Conservation (phyloP, 352 stramenopile genomes). For the Phytophthora fragariaefolia region DNA sequence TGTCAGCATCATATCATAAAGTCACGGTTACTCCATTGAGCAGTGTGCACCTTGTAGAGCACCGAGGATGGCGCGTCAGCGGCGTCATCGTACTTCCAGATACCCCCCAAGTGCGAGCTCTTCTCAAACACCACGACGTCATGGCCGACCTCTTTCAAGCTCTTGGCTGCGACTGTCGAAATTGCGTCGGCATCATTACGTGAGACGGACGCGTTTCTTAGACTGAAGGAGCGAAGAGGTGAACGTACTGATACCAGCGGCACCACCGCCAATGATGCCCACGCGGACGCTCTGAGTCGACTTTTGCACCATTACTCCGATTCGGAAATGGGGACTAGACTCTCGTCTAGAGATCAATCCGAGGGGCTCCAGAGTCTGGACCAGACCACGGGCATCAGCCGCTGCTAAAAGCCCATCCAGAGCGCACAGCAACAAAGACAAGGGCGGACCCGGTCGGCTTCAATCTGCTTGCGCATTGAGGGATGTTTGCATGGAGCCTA, state of each 20-base stretch:
- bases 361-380: too few relatives aligned
- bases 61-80: conserved; percentile 48
- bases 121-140: conserved; percentile 75
- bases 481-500: conserved; percentile 3
- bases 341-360: too few relatives aligned
- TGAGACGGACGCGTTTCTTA: conserved; percentile 18
- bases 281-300: conserved; percentile 43
- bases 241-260: conserved; percentile 69
- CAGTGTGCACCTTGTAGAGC: conserved; percentile 61
- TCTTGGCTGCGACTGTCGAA: conserved; percentile 59
- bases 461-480: conserved; percentile 27
- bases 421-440: conserved; percentile 34
- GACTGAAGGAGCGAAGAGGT: neutral
- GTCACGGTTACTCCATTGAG: neutral
- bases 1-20: neutral
- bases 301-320: conserved; percentile 26
- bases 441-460: conserved; percentile 28
- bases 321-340: conserved; percentile 36
- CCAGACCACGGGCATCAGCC: too few relatives aligned
- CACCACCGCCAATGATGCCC: conserved; percentile 70
- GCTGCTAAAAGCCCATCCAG: conserved; percentile 17
- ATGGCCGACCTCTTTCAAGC: conserved; percentile 58
- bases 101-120: conserved; percentile 51
- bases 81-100: conserved; percentile 75
- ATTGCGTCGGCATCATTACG: conserved; percentile 4